phyloP scores from a whole-genome alignment of 331 rosid genomes.

The Prunus yedoensis region DNA sequence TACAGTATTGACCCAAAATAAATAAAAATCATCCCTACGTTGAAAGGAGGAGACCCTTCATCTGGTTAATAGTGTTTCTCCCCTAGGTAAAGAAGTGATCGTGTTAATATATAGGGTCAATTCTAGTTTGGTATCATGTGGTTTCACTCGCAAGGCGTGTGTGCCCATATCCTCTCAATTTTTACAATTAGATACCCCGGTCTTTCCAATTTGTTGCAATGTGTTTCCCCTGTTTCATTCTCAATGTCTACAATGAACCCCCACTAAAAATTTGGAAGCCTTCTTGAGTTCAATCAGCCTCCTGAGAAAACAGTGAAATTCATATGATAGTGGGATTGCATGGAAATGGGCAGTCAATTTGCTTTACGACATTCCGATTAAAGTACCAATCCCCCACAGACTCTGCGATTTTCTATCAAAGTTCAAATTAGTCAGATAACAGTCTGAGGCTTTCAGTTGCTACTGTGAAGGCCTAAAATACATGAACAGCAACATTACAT shows the following conservation, averaged over 20 bases:
- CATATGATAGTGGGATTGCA: conserved; percentile 87
- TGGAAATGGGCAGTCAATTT: conserved; percentile 75
- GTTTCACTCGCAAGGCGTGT: accelerated
- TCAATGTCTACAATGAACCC: not conserved
- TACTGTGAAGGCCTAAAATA: not conserved
- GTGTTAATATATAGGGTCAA: too few relatives aligned
- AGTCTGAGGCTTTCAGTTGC: not conserved
- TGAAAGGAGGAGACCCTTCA: too few relatives aligned
- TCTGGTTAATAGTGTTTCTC: too few relatives aligned
- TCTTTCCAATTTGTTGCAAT: too few relatives aligned
- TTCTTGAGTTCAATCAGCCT: conserved; percentile 15
- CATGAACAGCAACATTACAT: not conserved
- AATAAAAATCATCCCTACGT: too few relatives aligned
- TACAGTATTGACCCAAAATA: too few relatives aligned
- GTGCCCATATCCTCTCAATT: too few relatives aligned
- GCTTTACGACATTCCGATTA: too few relatives aligned
- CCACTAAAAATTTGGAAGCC: not conserved
- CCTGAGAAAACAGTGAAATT: conserved; percentile 47
- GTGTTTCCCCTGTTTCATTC: not conserved
- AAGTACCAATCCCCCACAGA: conserved; percentile 79
- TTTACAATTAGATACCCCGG: too few relatives aligned
- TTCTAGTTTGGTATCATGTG: too few relatives aligned
- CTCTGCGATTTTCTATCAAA: conserved; percentile 70
- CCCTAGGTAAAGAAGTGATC: too few relatives aligned
- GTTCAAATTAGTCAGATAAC: not conserved